phyloP scores from a whole-genome alignment of 164 flowering plant species.

The Paratinospora sagittata region DNA sequence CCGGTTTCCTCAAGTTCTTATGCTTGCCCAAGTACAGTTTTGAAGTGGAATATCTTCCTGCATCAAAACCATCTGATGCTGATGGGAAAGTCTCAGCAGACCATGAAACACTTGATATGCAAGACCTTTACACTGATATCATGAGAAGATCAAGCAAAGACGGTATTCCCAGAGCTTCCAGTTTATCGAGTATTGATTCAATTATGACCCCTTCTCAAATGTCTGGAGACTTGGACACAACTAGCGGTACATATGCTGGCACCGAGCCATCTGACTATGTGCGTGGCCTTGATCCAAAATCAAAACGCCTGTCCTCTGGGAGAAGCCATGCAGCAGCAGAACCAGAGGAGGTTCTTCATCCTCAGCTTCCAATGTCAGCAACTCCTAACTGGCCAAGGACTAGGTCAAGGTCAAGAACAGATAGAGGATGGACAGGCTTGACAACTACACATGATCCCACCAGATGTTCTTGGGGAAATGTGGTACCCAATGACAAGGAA shows the following conservation, averaged over 20 bases:
- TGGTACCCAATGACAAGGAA: constrained; percentile 73
- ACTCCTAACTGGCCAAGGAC: constrained; percentile 97
- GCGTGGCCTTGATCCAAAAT: constrained; percentile 83
- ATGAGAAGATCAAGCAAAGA: constrained; percentile 74
- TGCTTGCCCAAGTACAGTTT: constrained; percentile 90
- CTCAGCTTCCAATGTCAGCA: constrained; percentile 57
- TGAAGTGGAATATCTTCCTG: constrained; percentile 95
- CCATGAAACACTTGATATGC: constrained; percentile 57
- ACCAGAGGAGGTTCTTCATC: constrained; percentile 79
- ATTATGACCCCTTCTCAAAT: constrained; percentile 87
- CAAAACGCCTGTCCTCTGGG: constrained; percentile 83
- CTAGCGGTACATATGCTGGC: constrained; percentile 69
- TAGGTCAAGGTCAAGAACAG: constrained; percentile 76
- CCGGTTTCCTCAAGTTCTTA: constrained; percentile 86
- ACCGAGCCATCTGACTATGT: constrained; percentile 94
- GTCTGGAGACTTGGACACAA: constrained; percentile 83
- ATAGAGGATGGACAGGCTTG: constrained; percentile 77
- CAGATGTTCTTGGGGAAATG: constrained; percentile 76
- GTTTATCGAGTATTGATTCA: constrained; percentile 96
- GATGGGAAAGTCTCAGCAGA: constrained; percentile 42
- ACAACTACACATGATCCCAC: constrained; percentile 57
- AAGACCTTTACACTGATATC: constrained; percentile 78
- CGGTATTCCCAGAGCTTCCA: constrained; percentile 90
- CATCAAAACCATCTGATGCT: constrained; percentile 32
- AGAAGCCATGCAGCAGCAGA: constrained; percentile 58